Evolutionary conservation across 1,284 basidiomycete genomes (phyloP), one percentile per base, ranked within the genome.

Genomic region (Sparassis latifolia): DNA sequence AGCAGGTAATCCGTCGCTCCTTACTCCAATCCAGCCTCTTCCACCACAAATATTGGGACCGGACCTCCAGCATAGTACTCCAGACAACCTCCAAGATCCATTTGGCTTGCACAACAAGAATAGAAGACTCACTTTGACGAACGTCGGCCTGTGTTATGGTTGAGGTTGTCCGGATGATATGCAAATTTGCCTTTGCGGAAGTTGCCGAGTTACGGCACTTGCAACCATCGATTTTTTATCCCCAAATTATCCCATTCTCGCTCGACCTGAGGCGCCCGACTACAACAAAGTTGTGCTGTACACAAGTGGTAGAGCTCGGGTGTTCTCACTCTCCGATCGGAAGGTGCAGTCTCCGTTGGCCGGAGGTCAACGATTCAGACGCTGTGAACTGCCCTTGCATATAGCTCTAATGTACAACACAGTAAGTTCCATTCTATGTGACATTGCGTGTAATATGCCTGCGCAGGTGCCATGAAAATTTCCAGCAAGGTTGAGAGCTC

Each of bases 111-210:
- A 20, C 20, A 20, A 20, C 20, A 29, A 32, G 35, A 20, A 37
- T 12, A 49, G 7, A 5, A 46, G 42, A 37, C 53, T 54, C 53
- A 54, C 53, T 50, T 54, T 54, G 47, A 54, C 47, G 53, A 49
- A 49, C 51, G 47, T 45, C 46, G 47, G 44, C 50, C 50, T 51
- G 33, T 46, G 47, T 20, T 20, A 20, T 20, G 20, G 20, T 20
- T 20, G 20, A 6, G 6, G 40, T 51, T 43, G 46, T 39, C 38
- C 46, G 53, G 47, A 44, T 51, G 40, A 48, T 7, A 29, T n/a
- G 41, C 44, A 37, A 38, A 40, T 50, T 41, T 50, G 39, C 35
- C 35, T 43, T 41, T n/a, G 44, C 46, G 53, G 50, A 41, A 38
- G n/a, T 54, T 54, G 47, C 53, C 53, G 50, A 53, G 43, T 44